phyloP scores from a whole-genome alignment of 2,329 filamentous ascomycete genomes.

The Talaromyces sp. region DNA sequence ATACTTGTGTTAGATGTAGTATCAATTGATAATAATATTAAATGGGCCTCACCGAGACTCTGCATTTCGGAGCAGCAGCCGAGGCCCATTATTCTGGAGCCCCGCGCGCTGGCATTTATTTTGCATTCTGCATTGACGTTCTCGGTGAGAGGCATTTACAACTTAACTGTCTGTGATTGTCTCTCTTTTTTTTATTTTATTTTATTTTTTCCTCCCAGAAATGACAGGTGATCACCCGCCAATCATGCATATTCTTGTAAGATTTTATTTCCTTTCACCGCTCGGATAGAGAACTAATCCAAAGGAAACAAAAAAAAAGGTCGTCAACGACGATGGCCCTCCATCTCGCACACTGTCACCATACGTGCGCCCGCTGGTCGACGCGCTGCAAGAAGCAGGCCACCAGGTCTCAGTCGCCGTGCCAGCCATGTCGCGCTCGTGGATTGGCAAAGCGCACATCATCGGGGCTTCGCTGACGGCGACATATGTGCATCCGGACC shows the following conservation, averaged over 20 bases:
- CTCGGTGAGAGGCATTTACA: background rate
- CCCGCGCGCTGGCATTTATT: background rate
- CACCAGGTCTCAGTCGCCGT: constrained; percentile 84
- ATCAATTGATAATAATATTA: background rate
- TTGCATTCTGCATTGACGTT: background rate
- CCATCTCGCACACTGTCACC: constrained; percentile 68
- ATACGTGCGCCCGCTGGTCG: constrained; percentile 67
- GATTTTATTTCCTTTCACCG: background rate
- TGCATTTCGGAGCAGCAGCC: no score
- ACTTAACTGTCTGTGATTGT: background rate
- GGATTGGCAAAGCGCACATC: constrained; percentile 95
- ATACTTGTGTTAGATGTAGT: background rate
- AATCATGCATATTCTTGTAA: constrained; percentile 13
- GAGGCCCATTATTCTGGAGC: background rate
- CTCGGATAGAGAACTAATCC: background rate
- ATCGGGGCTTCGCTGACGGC: constrained; percentile 80
- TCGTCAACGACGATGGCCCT: constrained; percentile 69
- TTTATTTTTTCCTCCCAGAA: background rate
- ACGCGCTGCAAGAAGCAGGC: constrained; percentile 64
- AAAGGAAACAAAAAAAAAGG: constrained; percentile 17
- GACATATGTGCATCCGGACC: constrained; percentile 65
- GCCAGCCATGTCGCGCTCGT: constrained; percentile 81
- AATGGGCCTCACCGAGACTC: background rate
- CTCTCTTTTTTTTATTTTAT: background rate
- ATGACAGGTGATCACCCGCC: background rate